Base-by-base conservation (phyloP, 1,284 basidiomycete genomes). In the Pseudozyma pruni region DNA sequence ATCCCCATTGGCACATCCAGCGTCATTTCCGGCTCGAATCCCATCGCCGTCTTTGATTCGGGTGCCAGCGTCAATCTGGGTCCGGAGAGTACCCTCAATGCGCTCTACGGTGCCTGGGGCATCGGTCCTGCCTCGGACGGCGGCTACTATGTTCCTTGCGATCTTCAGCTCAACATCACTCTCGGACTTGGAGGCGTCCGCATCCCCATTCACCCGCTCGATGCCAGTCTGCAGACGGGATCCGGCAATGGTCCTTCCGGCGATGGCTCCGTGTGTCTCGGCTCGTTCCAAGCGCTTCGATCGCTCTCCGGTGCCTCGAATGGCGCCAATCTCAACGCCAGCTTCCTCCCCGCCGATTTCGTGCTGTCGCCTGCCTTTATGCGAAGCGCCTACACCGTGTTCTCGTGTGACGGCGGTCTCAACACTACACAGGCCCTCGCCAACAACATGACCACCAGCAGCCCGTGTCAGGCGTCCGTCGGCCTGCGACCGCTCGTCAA, bases 141-240 rank as follows among this genome's bases (percentile, higher is more conserved):
- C 3, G 73, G 70, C 27, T 78, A 76, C 60, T 79, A 79, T 43
- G 61, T 78, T 2, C 74, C 76, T 8, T 79, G 77, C 43, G 46
- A 60, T 25, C 56, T 75, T 17, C 64, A 64, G 42, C n/a, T 78
- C 34, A 73, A 79, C 53, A 66, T 78, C 55, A 68, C 74, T 9
- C 37, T 79, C 34, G 54, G 23, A 14, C 49, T 79, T 11, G 72
- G 72, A 31, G 66, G 67, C 43, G 59, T 55, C 29, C 17, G 39
- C 17, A 57, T 78, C 20, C 72, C 76, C 20, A 74, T 78, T 20
- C 77, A 79, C 35, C 77, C 77, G 11, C 69, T 79, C 43, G 77
- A 79, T 47, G 62, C 72, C 45, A 70, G 53, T 35, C 56, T 79
- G 0, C 38, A 55, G 19, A 37, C 38, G 2, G 51, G 52, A n/a